These are phyloP conservation scores for Hirsutella thompsonii DNA, from an alignment of 2,329 filamentous ascomycete genomes.

Conservation along the genomic window DNA sequence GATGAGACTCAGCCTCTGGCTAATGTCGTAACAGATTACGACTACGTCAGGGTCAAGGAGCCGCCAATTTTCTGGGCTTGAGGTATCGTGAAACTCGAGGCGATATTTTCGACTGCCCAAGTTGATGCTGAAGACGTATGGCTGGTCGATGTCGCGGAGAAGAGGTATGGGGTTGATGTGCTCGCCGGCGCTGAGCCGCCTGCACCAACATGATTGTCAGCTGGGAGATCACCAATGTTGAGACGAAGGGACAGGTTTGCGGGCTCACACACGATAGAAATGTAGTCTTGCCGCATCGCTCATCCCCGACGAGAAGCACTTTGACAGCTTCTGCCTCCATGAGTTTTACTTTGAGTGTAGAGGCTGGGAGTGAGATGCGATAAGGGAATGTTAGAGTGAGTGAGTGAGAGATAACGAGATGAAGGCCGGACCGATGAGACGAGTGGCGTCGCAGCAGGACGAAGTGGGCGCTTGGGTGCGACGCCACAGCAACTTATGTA, in stretches of 20 bases:
- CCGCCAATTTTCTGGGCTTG: slow-evolving; percentile 44
- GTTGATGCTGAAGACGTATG: slow-evolving; percentile 43
- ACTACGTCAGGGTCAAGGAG: slow-evolving; percentile 44
- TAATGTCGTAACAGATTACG: slow-evolving; percentile 49
- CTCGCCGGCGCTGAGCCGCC: slow-evolving; percentile 37
- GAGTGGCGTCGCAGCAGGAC: no score
- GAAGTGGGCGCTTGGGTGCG: no score
- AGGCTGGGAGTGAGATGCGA: no score
- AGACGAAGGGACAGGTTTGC: slow-evolving; percentile 3
- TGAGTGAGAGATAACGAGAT: neutral
- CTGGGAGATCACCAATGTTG: no score
- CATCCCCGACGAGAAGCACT: slow-evolving; percentile 46
- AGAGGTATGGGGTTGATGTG: slow-evolving; percentile 29
- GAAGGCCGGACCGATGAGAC: no score
- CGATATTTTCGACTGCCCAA: slow-evolving; percentile 26
- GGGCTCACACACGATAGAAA: slow-evolving; percentile 42
- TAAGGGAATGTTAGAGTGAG: no score
- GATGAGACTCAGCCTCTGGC: slow-evolving; percentile 41
- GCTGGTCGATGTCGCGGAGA: slow-evolving; percentile 46
- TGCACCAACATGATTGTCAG: slow-evolving; percentile 14
- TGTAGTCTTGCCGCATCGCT: slow-evolving; percentile 45
- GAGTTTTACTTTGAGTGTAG: neutral
- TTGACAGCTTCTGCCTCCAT: slow-evolving; percentile 38
- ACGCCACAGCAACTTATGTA: neutral
- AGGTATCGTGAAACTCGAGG: slow-evolving; percentile 48